A percentile compares a stretch with the other conserved stretches of the same genome.
Evolutionary conservation across 176 grass and related monocot species (phyloP).

Genomic region (Triticum monococcum): DNA sequence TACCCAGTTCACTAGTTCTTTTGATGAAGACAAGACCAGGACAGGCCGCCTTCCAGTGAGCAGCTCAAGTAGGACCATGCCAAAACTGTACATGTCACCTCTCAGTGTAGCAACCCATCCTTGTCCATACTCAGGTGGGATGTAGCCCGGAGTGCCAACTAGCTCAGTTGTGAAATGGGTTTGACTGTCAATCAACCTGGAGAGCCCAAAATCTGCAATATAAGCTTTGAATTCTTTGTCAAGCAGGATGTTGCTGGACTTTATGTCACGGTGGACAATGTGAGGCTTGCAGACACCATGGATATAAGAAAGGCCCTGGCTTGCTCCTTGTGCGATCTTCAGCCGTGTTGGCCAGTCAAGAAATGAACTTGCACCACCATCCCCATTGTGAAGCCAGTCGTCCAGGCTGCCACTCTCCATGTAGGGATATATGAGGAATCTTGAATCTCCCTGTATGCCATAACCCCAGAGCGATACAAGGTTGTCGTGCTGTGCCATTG

Average conservation of each 20-base stretch:
- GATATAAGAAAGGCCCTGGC: conserved; percentile 55
- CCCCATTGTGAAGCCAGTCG: conserved; percentile 80
- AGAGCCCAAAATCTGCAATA: conserved; percentile 73
- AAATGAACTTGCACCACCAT: conserved; percentile 22
- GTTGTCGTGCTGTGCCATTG: conserved; percentile 60
- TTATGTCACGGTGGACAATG: conserved; percentile 87
- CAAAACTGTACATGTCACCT: conserved; percentile 85
- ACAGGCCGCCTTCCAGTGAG: conserved; percentile 63
- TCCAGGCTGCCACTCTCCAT: conserved; percentile 90
- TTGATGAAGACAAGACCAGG: conserved; percentile 32
- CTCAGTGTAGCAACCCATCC: conserved; percentile 62
- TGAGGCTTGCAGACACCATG: conserved; percentile 68
- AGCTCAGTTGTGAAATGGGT: conserved; percentile 81
- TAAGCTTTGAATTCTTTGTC: conserved; percentile 63
- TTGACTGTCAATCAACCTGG: conserved; percentile 64
- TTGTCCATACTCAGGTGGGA: conserved; percentile 76
- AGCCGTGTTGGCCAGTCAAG: conserved; percentile 65
- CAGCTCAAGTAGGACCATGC: conserved; percentile 77
- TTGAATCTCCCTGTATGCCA: conserved; percentile 42
- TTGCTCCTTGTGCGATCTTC: conserved; percentile 63
- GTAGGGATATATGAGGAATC: conserved; percentile 63
- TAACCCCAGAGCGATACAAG: conserved; percentile 65
- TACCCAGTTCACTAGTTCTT: conserved; percentile 58
- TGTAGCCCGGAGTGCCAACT: conserved; percentile 78
- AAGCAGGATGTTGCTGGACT: conserved; percentile 78